phyloP scores from a whole-genome alignment of 2,329 filamentous ascomycete species.

The Fusarium chuoi region DNA sequence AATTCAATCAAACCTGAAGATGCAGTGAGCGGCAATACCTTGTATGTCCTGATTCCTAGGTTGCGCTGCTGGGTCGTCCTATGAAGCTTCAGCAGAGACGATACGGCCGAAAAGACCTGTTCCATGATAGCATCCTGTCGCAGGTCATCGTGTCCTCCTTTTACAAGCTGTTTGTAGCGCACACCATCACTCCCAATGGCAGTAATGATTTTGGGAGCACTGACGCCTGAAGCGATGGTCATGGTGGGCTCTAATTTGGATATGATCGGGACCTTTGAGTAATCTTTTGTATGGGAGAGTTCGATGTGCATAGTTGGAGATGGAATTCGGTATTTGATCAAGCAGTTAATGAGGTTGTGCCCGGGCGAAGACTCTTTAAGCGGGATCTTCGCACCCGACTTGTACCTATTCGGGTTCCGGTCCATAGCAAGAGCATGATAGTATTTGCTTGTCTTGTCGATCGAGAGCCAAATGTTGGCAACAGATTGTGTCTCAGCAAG shows the following conservation, averaged over 20 bases:
- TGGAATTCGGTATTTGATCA: constrained; percentile 77
- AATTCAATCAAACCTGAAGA: constrained; percentile 96
- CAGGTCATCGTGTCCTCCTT: constrained; percentile 94
- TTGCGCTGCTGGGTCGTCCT: constrained; percentile 87
- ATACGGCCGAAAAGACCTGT: constrained; percentile 97
- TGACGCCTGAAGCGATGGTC: constrained; percentile 88
- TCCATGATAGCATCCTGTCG: constrained; percentile 99
- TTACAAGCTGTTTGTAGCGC: constrained; percentile 89
- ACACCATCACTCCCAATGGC: constrained; percentile 80
- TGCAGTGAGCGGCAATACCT: constrained; percentile 88
- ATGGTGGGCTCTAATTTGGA: constrained; percentile 78
- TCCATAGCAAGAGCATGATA: constrained; percentile 74
- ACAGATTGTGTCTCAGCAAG: constrained; percentile 65
- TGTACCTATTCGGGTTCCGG: constrained; percentile 71
- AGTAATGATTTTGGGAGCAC: constrained; percentile 92
- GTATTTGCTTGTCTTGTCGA: constrained; percentile 77
- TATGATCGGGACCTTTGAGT: constrained; percentile 80
- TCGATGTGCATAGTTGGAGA: constrained; percentile 90
- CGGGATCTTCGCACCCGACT: constrained; percentile 71
- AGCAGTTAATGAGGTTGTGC: constrained; percentile 68
- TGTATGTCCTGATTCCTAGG: constrained; percentile 94
- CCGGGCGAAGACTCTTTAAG: constrained; percentile 73
- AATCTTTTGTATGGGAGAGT: constrained; percentile 77
- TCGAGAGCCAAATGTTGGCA: constrained; percentile 71
- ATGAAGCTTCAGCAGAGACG: constrained; percentile 86